phyloP scores from a whole-genome alignment of 176 grass and related monocot genomes.

The Canna indica region DNA sequence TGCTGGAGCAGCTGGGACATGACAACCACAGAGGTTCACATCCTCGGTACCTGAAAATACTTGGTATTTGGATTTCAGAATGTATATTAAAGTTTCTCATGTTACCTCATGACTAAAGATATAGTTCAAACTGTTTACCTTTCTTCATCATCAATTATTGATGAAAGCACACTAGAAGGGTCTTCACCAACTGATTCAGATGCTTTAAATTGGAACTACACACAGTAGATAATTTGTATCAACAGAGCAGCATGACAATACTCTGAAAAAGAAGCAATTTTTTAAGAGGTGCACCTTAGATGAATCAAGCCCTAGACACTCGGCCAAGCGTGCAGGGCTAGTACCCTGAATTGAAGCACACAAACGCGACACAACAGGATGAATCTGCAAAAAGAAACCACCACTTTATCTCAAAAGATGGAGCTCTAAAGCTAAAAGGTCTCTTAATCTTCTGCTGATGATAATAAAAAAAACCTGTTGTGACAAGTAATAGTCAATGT shows the following conservation, averaged over 20 bases:
- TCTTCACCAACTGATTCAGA: conserved; percentile 50
- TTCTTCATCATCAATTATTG: conserved; percentile 67
- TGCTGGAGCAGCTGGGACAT: conserved; percentile 74
- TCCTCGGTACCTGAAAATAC: conserved; percentile 60
- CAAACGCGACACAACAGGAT: conserved; percentile 90
- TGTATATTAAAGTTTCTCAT: background rate
- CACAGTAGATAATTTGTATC: background rate
- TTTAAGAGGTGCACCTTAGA: conserved; percentile 45
- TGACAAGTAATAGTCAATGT: conserved; percentile 90
- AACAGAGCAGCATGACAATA: background rate
- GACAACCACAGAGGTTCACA: conserved; percentile 75
- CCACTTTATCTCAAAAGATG: conserved; percentile 14
- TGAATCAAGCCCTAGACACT: conserved; percentile 97
- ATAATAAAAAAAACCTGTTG: conserved; percentile 54
- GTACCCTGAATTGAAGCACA: conserved; percentile 98
- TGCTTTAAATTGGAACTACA: conserved; percentile 70
- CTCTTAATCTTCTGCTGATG: conserved; percentile 12
- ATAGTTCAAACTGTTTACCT: conserved; percentile 29
- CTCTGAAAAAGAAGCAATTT: conserved; percentile 2
- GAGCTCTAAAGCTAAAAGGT: conserved; percentile 6
- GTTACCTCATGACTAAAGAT: background rate
- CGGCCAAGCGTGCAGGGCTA: conserved; percentile 83
- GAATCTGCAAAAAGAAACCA: conserved; percentile 61
- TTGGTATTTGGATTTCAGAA: background rate
- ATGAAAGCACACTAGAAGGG: conserved; percentile 54